These are phyloP conservation scores for Podaxis pistillaris DNA, from an alignment of 768 basidiomycete species.

Conservation along the genomic window DNA sequence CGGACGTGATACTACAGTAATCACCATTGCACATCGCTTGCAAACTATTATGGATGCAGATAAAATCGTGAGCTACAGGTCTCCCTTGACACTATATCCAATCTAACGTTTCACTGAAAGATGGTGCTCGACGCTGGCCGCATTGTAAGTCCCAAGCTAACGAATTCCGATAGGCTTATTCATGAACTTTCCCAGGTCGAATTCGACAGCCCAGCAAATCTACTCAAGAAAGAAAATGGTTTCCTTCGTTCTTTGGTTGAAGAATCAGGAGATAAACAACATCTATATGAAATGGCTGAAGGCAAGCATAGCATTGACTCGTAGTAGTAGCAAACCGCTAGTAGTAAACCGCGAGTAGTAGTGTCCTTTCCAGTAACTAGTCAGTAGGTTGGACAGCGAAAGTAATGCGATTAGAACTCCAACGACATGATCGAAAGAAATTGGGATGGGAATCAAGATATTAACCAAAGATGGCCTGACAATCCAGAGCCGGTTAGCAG, in stretches of 20 bases:
- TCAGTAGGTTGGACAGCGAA: slow-evolving; percentile 6
- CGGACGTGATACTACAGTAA: slow-evolving; percentile 51
- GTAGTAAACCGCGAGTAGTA: slow-evolving; percentile 7
- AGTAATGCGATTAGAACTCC: slow-evolving; percentile 12
- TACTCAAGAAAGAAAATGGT: slow-evolving; percentile 53
- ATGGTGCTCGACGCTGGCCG: slow-evolving; percentile 21
- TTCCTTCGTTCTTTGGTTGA: slow-evolving; percentile 55
- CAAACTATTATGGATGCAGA: slow-evolving; percentile 66
- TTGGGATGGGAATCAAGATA: neutral
- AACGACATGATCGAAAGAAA: slow-evolving; percentile 14
- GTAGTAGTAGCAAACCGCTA: slow-evolving; percentile 3
- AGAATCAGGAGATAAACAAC: slow-evolving; percentile 53
- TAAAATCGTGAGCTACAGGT: slow-evolving; percentile 33
- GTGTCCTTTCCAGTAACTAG: slow-evolving; percentile 15
- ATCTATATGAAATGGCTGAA: slow-evolving; percentile 44
- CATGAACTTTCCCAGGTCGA: slow-evolving; percentile 35
- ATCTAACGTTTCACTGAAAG: neutral
- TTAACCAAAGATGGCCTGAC: neutral
- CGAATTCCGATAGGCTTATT: neutral
- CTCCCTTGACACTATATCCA: neutral
- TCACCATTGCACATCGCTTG: slow-evolving; percentile 67
- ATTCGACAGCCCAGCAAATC: slow-evolving; percentile 47
- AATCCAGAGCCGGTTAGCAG: slow-evolving; percentile 5
- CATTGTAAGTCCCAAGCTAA: slow-evolving; percentile 14
- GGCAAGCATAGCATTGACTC: slow-evolving; percentile 14